phyloP scores from a whole-genome alignment of 1,139 yeast genomes.

The Chernovozyma aurita region DNA sequence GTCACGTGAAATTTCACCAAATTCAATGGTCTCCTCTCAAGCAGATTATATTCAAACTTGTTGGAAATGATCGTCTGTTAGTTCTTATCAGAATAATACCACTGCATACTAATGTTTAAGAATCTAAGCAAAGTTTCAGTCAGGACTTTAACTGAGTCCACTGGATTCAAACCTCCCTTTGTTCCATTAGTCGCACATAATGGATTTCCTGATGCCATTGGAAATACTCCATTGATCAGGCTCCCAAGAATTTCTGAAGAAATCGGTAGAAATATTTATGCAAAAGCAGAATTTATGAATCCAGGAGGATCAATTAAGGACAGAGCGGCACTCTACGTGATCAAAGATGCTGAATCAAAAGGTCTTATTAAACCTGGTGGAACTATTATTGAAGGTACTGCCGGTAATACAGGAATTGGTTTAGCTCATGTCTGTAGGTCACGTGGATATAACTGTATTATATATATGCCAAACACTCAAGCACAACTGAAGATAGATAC shows the following conservation, averaged over 20 bases:
- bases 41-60: too few relatives aligned
- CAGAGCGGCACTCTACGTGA: constrained; percentile 77
- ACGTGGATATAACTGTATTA: constrained; percentile 76
- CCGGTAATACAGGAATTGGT: constrained; percentile 83
- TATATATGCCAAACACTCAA: constrained; percentile 89
- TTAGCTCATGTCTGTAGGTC: constrained; percentile 84
- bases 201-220: constrained; percentile 75
- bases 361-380: constrained; percentile 71
- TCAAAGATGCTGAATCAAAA: constrained; percentile 72
- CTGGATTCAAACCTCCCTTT: constrained; percentile 37
- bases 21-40: neutral
- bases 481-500: constrained; percentile 74
- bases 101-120: constrained; percentile 3
- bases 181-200: constrained; percentile 56
- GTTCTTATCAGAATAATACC: too few relatives aligned
- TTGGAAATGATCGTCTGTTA: too few relatives aligned
- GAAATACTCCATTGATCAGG: constrained; percentile 78
- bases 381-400: constrained; percentile 46
- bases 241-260: constrained; percentile 58
- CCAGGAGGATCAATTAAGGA: constrained; percentile 95
- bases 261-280: constrained; percentile 74
- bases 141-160: neutral
- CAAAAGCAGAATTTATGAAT: constrained; percentile 88
- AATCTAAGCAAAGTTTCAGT: neutral
- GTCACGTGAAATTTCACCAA: constrained; percentile 1